phyloP scores from a whole-genome alignment of 768 basidiomycete genomes.

The Chalciporus pseudorubinellus region DNA sequence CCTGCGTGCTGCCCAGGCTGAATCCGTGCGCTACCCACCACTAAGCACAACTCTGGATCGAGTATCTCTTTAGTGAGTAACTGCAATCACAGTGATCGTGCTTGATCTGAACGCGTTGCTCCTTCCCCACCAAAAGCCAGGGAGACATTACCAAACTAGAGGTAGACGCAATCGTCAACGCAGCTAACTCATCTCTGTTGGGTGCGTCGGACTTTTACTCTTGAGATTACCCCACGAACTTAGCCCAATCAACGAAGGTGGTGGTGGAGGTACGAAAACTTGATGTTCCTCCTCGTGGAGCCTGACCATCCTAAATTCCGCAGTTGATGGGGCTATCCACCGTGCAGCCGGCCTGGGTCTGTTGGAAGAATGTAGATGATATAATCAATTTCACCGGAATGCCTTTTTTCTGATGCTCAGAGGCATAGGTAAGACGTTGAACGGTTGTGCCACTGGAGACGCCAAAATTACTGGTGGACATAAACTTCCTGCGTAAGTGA shows the following conservation, averaged over 20 bases:
- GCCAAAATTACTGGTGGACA: constrained; percentile 82
- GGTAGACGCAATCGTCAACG: constrained; percentile 78
- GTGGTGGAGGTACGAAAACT: constrained; percentile 62
- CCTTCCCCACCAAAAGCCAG: constrained; percentile 44
- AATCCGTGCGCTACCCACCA: constrained; percentile 33
- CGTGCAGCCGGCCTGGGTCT: constrained; percentile 65
- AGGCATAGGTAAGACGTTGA: constrained; percentile 66
- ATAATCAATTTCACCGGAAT: background rate
- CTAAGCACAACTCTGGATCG: constrained; percentile 44
- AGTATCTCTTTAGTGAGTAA: constrained; percentile 66
- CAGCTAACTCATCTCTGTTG: constrained; percentile 69
- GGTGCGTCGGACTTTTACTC: constrained; percentile 39
- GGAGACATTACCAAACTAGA: constrained; percentile 76
- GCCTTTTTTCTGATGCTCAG: constrained; percentile 1
- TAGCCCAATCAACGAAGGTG: constrained; percentile 44
- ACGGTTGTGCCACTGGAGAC: constrained; percentile 68
- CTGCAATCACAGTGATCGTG: background rate
- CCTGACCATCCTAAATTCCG: background rate
- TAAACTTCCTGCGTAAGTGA: constrained; percentile 67
- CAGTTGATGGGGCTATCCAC: constrained; percentile 85
- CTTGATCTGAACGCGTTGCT: background rate
- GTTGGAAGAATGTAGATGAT: constrained; percentile 61
- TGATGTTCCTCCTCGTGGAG: background rate
- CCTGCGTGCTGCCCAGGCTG: constrained; percentile 35
- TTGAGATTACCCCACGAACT: background rate